Evolutionary conservation across 257 asterid species (phyloP).

Genomic region (Lantana camara): DNA sequence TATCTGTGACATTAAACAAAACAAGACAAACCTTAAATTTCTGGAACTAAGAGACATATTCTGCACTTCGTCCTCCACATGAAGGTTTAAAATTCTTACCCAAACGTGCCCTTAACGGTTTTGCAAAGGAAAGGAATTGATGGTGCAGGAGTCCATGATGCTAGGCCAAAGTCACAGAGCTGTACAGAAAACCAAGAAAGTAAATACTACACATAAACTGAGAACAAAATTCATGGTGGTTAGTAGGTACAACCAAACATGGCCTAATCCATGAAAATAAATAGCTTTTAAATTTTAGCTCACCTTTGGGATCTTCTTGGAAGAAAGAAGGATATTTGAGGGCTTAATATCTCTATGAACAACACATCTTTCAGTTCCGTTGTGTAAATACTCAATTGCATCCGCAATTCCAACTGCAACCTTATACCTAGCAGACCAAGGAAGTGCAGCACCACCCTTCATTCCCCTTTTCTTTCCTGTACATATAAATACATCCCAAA

Average conservation of each 20-base stretch:
- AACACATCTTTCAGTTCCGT: conserved; percentile 71
- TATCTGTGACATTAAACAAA: conserved; percentile 40
- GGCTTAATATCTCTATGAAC: conserved; percentile 89
- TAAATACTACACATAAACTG: conserved; percentile 12
- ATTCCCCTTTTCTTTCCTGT: conserved; percentile 60
- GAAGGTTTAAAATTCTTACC: conserved; percentile 43
- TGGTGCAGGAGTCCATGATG: conserved; percentile 81
- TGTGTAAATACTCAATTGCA: conserved; percentile 63
- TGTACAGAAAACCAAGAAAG: conserved; percentile 25
- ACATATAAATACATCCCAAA: neutral
- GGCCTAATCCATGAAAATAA: neutral
- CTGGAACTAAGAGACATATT: neutral
- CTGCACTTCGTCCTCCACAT: neutral
- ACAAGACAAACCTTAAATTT: neutral
- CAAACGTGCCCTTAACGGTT: conserved; percentile 82
- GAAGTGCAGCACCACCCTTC: conserved; percentile 49
- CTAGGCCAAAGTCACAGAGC: conserved; percentile 82
- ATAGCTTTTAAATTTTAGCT: neutral
- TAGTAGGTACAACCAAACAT: neutral
- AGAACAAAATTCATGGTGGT: neutral
- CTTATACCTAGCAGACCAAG: conserved; percentile 58
- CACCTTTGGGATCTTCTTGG: conserved; percentile 65
- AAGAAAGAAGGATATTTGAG: conserved; percentile 74
- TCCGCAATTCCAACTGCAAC: conserved; percentile 70
- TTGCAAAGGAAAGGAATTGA: conserved; percentile 80